Evolutionary conservation across 129 eudicot genomes (phyloP).

Genomic region (Saposhnikovia divaricata): DNA sequence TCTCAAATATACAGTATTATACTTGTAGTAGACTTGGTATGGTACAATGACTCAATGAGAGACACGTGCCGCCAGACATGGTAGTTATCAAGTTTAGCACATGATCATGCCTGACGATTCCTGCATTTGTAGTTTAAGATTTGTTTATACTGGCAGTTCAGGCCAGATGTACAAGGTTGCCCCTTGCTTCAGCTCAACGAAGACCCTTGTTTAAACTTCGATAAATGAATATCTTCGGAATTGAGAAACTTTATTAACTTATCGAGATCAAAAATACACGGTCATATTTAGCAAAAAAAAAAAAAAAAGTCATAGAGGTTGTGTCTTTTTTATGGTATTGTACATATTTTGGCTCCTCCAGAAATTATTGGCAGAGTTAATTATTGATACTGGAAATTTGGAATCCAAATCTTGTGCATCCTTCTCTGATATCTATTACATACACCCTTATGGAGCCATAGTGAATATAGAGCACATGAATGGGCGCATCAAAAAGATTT

Average conservation of each 20-base stretch:
- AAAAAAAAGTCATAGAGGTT: too few relatives aligned
- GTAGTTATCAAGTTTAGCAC: slow-evolving; percentile 17
- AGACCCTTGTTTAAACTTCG: neutral
- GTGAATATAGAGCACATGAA: neutral
- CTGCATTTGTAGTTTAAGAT: neutral
- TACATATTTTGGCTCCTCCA: too few relatives aligned
- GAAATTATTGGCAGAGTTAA: too few relatives aligned
- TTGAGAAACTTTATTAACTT: too few relatives aligned
- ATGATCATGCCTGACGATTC: slow-evolving; percentile 12
- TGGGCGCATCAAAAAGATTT: neutral
- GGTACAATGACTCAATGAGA: neutral
- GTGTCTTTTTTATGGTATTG: too few relatives aligned
- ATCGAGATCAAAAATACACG: too few relatives aligned
- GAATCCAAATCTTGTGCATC: too few relatives aligned
- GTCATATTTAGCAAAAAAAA: too few relatives aligned
- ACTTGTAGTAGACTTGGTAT: slow-evolving; percentile 13
- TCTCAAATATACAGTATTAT: neutral
- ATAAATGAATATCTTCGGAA: too few relatives aligned
- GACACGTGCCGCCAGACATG: slow-evolving; percentile 29
- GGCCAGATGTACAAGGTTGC: neutral
- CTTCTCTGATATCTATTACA: too few relatives aligned
- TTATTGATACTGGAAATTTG: too few relatives aligned
- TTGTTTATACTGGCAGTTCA: neutral
- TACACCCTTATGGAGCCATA: neutral
- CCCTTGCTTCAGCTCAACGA: neutral